These are phyloP conservation scores for Emmonsiellopsis sp. DNA, from an alignment of 2,329 filamentous ascomycete species.

Conservation along the genomic window DNA sequence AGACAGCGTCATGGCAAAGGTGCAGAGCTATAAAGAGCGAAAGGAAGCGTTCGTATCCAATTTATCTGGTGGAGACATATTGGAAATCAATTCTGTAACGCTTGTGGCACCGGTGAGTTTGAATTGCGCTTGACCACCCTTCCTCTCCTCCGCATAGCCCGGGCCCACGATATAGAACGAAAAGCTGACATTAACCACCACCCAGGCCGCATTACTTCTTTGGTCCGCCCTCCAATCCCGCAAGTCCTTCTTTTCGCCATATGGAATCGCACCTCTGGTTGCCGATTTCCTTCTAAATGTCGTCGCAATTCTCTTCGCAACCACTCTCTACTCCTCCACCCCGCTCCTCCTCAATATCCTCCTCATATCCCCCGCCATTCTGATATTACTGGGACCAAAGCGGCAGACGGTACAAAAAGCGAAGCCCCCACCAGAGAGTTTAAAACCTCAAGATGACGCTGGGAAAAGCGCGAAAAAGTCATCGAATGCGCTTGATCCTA, in stretches of 20 bases:
- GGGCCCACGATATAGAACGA: no score
- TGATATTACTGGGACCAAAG: constrained; percentile 45
- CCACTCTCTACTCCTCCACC: constrained; percentile 69
- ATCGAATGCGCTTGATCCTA: constrained; percentile 32
- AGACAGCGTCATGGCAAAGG: constrained; percentile 10
- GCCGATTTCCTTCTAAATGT: constrained; percentile 87
- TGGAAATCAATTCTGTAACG: constrained; percentile 80
- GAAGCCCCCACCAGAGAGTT: constrained; percentile 19
- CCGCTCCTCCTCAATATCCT: constrained; percentile 67
- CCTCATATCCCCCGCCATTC: constrained; percentile 59
- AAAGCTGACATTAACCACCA: not conserved
- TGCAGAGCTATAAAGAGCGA: constrained; percentile 66
- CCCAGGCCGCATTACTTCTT: constrained; percentile 66
- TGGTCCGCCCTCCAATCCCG: constrained; percentile 85
- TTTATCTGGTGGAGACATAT: constrained; percentile 69
- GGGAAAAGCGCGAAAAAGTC: constrained; percentile 10
- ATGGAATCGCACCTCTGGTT: constrained; percentile 56
- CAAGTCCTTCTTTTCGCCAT: constrained; percentile 72
- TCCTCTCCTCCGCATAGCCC: not conserved
- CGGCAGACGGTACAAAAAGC: constrained; percentile 23
- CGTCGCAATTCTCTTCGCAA: constrained; percentile 69
- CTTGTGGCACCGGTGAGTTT: constrained; percentile 69
- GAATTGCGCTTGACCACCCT: not conserved
- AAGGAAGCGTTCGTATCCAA: constrained; percentile 97
- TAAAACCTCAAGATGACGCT: constrained; percentile 14